These are phyloP conservation scores for Blakeslea trispora DNA, from an alignment of 371 early-diverging fungal genomes.

Conservation along the genomic window DNA sequence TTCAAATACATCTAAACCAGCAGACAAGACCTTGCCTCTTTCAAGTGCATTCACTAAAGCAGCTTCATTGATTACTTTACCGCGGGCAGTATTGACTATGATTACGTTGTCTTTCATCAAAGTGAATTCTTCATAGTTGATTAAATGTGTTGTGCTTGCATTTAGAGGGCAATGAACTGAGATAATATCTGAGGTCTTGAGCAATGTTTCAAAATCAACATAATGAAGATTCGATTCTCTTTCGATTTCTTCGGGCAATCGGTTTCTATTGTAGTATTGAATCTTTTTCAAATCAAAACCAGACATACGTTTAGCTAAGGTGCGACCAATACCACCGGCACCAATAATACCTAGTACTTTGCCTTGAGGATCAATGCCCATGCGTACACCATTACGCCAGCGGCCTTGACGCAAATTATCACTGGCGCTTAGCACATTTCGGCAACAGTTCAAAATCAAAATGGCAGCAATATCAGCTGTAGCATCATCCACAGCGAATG, in stretches of 20 bases:
- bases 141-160: slow-evolving; percentile 49
- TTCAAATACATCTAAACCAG: slow-evolving; percentile 67
- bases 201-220: slow-evolving; percentile 54
- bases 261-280: slow-evolving; percentile 56
- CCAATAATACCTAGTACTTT: slow-evolving; percentile 60
- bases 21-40: slow-evolving; percentile 54
- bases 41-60: slow-evolving; percentile 57
- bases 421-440: slow-evolving; percentile 47
- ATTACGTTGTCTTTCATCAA: slow-evolving; percentile 58
- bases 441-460: slow-evolving; percentile 49
- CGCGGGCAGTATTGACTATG: slow-evolving; percentile 64
- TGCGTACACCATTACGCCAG: slow-evolving; percentile 45
- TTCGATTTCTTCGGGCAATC: slow-evolving; percentile 38
- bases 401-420: slow-evolving; percentile 50
- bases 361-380: slow-evolving; percentile 55
- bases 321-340: slow-evolving; percentile 64
- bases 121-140: slow-evolving; percentile 47
- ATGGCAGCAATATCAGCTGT: slow-evolving; percentile 59
- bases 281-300: slow-evolving; percentile 56
- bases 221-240: slow-evolving; percentile 39
- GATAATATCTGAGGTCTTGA: slow-evolving; percentile 56
- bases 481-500: slow-evolving; percentile 47
- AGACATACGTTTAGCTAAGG: slow-evolving; percentile 58
- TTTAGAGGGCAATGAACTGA: slow-evolving; percentile 61
- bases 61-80: slow-evolving; percentile 57